These are phyloP conservation scores for Amanita brunnescens DNA, from an alignment of 768 basidiomycete genomes.

Conservation along the genomic window DNA sequence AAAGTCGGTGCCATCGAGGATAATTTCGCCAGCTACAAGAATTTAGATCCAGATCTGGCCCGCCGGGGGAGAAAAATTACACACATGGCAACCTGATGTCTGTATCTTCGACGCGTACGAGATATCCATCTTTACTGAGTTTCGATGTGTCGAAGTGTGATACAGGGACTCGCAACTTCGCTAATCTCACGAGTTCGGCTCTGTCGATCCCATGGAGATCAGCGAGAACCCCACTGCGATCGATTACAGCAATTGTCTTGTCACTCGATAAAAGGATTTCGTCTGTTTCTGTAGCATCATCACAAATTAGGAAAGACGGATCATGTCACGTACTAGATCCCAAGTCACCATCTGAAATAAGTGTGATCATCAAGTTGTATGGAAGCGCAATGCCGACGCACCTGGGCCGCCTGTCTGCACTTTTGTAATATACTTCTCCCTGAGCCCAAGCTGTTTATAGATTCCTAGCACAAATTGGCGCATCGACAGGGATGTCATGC, in stretches of 20 bases:
- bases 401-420: slow-evolving; percentile 93
- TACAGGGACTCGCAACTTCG: slow-evolving; percentile 77
- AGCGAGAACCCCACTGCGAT: slow-evolving; percentile 91
- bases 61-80: slow-evolving; percentile 20
- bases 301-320: neutral
- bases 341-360: slow-evolving; percentile 73
- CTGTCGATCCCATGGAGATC: slow-evolving; percentile 89
- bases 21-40: slow-evolving; percentile 74
- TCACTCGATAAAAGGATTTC: slow-evolving; percentile 93
- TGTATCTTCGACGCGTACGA: slow-evolving; percentile 89
- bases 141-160: slow-evolving; percentile 75
- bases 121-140: slow-evolving; percentile 88
- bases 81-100: slow-evolving; percentile 86
- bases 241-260: slow-evolving; percentile 93
- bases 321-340: slow-evolving; percentile 70
- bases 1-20: slow-evolving; percentile 94
- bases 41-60: neutral
- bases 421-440: slow-evolving; percentile 95
- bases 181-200: slow-evolving; percentile 82
- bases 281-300: no score
- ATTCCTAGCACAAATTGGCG: slow-evolving; percentile 92
- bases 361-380: neutral
- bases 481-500: slow-evolving; percentile 93
- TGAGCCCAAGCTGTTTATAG: slow-evolving; percentile 87
- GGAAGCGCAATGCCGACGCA: slow-evolving; percentile 18